These are phyloP conservation scores for Hyaloscypha hepaticicola DNA, from an alignment of 495 filamentous ascomycete genomes.

Conservation along the genomic window DNA sequence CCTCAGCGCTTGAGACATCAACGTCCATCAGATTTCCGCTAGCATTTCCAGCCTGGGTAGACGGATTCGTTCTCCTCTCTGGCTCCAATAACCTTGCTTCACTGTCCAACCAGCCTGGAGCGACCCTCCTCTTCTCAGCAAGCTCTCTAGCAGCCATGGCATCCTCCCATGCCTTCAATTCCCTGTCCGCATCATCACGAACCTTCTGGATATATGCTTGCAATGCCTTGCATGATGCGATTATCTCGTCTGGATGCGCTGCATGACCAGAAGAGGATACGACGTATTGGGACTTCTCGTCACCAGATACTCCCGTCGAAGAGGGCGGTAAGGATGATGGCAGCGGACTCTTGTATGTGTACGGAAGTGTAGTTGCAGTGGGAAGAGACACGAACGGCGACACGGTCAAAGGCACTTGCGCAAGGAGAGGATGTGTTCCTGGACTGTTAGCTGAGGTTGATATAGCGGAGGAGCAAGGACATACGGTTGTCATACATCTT, in stretches of 20 bases:
- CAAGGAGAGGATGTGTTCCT: slow-evolving; percentile 71
- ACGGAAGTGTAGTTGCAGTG: slow-evolving; percentile 85
- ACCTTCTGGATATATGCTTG: slow-evolving; percentile 69
- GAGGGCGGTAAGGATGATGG: slow-evolving; percentile 83
- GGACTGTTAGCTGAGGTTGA: not conserved
- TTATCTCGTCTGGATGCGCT: slow-evolving; percentile 78
- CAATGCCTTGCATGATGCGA: slow-evolving; percentile 73
- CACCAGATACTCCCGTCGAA: slow-evolving; percentile 50
- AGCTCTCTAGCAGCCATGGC: slow-evolving; percentile 72
- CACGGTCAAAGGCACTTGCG: slow-evolving; percentile 88
- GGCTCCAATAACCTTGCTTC: slow-evolving; percentile 84
- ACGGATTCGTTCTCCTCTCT: slow-evolving; percentile 39
- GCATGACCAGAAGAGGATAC: slow-evolving; percentile 71
- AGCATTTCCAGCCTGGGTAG: slow-evolving; percentile 24
- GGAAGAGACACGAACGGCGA: slow-evolving; percentile 94
- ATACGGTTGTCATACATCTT: slow-evolving; percentile 32
- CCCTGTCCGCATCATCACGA: slow-evolving; percentile 59
- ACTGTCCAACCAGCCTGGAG: slow-evolving; percentile 92
- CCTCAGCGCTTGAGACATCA: slow-evolving; percentile 48
- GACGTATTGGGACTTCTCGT: slow-evolving; percentile 63
- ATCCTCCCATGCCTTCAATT: slow-evolving; percentile 69
- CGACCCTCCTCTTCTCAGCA: slow-evolving; percentile 86
- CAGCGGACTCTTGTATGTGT: slow-evolving; percentile 84
- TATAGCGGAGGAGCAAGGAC: not conserved
- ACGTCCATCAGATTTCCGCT: slow-evolving; percentile 36